A percentile compares a stretch with the other conserved stretches of the same genome.
Evolutionary conservation across 129 eudicot genomes (phyloP).

Genomic region (Centaurea solstitialis): DNA sequence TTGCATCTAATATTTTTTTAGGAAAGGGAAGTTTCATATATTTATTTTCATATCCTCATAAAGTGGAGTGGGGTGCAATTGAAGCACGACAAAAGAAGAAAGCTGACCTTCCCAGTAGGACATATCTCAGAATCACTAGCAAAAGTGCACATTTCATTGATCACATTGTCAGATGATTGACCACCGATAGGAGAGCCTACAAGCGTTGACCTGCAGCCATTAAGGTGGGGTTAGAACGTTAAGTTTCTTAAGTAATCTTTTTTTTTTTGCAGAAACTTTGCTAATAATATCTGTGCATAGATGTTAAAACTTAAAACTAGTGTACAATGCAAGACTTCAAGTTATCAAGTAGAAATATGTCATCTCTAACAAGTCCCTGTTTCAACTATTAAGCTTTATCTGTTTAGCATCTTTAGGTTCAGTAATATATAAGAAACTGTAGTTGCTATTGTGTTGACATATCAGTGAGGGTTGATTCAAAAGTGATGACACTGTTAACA

Average conservation of each 20-base stretch:
- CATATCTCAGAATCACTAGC: conserved; percentile 45
- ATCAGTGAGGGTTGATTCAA: conserved; percentile 16
- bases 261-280: not conserved
- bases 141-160: conserved; percentile 51
- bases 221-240: not conserved
- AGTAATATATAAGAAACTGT: not conserved
- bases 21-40: not conserved
- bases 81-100: not conserved
- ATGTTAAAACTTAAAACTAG: not conserved
- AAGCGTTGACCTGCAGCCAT: conserved; percentile 67
- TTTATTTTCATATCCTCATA: not conserved
- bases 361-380: not conserved
- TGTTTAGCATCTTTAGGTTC: not conserved
- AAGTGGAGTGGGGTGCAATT: not conserved
- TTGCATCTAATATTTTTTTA: not conserved
- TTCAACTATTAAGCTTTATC: not conserved
- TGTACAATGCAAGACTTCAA: not conserved
- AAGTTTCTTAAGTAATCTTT: not conserved
- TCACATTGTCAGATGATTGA: conserved; percentile 50
- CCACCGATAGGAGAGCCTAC: conserved; percentile 56
- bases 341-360: not conserved
- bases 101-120: conserved; percentile 55
- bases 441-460: not conserved
- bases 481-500: not conserved
- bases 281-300: not conserved